Conservation (phyloP, 768 basidiomycete genomes). For the Pulveroboletus sp. region DNA sequence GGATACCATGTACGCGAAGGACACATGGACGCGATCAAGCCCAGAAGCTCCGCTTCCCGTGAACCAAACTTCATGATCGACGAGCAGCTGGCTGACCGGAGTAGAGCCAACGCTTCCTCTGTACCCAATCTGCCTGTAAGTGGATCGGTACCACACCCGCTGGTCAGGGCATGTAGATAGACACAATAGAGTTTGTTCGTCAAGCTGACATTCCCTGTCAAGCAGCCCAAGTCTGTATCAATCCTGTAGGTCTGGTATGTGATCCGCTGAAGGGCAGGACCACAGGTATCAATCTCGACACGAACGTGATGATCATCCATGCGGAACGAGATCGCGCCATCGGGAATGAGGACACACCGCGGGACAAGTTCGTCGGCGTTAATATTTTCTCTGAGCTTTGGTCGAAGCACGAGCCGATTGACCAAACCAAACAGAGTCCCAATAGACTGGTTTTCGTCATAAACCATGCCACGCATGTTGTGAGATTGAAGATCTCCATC, state of each 20-base stretch:
- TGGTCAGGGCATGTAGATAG: conserved; percentile 44
- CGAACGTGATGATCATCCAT: conserved; percentile 14
- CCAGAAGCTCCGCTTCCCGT: conserved; percentile 31
- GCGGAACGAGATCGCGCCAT: conserved; percentile 23
- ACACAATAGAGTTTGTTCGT: conserved; percentile 32
- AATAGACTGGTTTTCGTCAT: conserved; percentile 38
- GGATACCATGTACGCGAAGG: conserved; percentile 38
- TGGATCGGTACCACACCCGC: conserved; percentile 40
- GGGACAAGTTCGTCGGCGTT: conserved; percentile 3
- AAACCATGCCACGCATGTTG: conserved; percentile 38
- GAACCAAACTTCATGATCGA: conserved; percentile 37
- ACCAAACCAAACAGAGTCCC: conserved; percentile 43
- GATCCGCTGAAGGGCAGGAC: neutral
- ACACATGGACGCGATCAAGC: conserved; percentile 31
- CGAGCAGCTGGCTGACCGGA: conserved; percentile 33
- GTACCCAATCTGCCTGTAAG: conserved; percentile 41
- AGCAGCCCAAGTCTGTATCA: conserved; percentile 28
- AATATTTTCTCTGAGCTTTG: conserved; percentile 2
- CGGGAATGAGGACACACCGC: conserved; percentile 37
- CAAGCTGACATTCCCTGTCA: conserved; percentile 26
- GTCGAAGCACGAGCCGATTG: conserved; percentile 38
- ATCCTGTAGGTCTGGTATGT: conserved; percentile 29
- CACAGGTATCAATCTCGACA: conserved; percentile 7
- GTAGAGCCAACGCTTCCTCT: conserved; percentile 38
- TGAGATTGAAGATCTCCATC: conserved; percentile 34